Conservation (phyloP, 495 filamentous ascomycete species). For the Annulohypoxylon moriforme region DNA sequence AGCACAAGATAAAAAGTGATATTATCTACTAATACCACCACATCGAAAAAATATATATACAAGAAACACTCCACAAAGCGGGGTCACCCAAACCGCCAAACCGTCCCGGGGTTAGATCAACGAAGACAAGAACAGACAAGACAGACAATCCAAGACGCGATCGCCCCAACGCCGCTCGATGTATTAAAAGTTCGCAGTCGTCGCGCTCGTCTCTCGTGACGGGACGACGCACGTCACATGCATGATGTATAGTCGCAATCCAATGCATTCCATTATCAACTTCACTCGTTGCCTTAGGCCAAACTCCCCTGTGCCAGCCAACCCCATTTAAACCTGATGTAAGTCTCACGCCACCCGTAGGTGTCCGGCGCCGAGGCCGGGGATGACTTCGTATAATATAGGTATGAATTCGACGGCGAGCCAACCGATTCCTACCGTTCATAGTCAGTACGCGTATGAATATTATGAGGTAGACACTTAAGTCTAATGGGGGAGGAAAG, state of each 20-base stretch:
- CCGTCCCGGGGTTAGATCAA: not conserved
- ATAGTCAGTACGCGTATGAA: constrained; percentile 10
- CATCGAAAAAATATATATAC: constrained; percentile 5
- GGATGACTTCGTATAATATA: constrained; percentile 70
- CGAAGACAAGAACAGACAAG: not conserved
- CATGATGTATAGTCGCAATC: constrained; percentile 11
- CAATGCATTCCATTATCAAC: constrained; percentile 1
- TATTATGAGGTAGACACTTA: not conserved
- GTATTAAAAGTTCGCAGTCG: constrained; percentile 6
- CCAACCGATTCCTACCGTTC: constrained; percentile 72
- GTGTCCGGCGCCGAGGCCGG: constrained; percentile 63
- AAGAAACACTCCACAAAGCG: not conserved
- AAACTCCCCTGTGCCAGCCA: not conserved
- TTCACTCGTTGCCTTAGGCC: not conserved
- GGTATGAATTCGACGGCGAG: constrained; percentile 75
- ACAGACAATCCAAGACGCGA: not conserved
- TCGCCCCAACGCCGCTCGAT: constrained; percentile 13
- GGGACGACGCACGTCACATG: constrained; percentile 11
- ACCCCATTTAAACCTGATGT: not conserved
- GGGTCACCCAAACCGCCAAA: not conserved
- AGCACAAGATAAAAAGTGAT: not conserved
- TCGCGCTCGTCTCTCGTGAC: constrained; percentile 3
- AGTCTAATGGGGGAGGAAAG: not conserved
- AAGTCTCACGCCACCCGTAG: constrained; percentile 39
- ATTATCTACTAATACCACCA: constrained; percentile 17